Evolutionary conservation across 2,329 filamentous ascomycete species (phyloP), one percentile per base, ranked within the genome.

Genomic region (Nemania sp.): DNA sequence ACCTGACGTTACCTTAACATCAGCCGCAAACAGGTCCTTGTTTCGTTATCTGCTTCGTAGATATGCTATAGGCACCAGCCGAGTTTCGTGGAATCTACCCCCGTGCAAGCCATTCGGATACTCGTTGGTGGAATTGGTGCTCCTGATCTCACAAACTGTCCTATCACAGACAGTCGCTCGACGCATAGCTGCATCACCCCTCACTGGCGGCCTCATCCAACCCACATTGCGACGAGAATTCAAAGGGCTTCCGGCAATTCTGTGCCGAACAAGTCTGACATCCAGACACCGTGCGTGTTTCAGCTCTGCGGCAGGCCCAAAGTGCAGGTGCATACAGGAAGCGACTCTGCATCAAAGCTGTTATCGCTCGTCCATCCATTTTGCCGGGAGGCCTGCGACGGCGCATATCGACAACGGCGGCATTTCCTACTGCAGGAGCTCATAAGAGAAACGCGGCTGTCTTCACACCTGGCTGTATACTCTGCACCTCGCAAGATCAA

Each of bases 221-320:
- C 30, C 52, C 52, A 42, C 48, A 41, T 34, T 42, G 19, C 20
- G 6, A 44, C 20, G 36, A 33, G 7, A 23, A 19, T 37, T 28
- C 28, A 66, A 59, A 5, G 6, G 26, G n/a, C 19, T 6, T 31
- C 36, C 56, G 56, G 56, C 56, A 59, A 49, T 43, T 52, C 47
- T 23, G 17, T 59, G 56, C 56, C 56, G 56, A 52, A 28, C 24
- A 8, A 15, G 30, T 36, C 23, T 20, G 4, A 14, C 12, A 24
- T 26, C 17, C 31, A n/a, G n/a, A n/a, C n/a, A 7, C 30, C 2
- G 19, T 34, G 23, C 6, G 6, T 9, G 23, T 42, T 42, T 41
- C 26, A 60, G 53, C 57, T 43, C 47, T 44, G 43, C 56, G 33
- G 56, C 57, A 49, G 41, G 26, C 40, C 37, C 30, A 31, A 41